A percentile compares a stretch with the other conserved stretches of the same genome.
phyloP scores from a whole-genome alignment of 1,284 basidiomycete genomes.

The Ustilago xerochloae region DNA sequence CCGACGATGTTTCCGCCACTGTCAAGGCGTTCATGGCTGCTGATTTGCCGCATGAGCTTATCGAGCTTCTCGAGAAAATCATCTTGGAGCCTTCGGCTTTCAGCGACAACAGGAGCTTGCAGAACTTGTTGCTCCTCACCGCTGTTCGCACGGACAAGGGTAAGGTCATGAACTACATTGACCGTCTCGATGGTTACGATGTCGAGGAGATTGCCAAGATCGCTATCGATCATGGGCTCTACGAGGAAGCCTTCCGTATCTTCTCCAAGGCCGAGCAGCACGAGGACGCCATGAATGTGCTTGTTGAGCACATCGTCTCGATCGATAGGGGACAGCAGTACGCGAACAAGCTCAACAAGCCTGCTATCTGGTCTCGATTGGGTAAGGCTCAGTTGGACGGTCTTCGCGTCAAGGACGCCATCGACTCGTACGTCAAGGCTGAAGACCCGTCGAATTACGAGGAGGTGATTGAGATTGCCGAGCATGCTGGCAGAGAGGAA shows the following conservation, averaged over 20 bases:
- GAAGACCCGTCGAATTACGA: constrained; percentile 94
- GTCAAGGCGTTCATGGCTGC: constrained; percentile 99
- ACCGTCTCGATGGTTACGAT: constrained; percentile 96
- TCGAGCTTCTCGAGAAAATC: constrained; percentile 98
- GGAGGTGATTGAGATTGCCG: constrained; percentile 97
- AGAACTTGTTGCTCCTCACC: constrained; percentile 90
- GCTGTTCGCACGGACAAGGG: constrained; percentile 98
- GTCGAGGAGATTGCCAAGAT: constrained; percentile 94
- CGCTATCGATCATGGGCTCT: constrained; percentile 93
- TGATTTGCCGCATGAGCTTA: constrained; percentile 95
- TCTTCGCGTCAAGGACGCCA: constrained; percentile 96
- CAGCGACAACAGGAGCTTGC: constrained; percentile 80
- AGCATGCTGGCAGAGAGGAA: constrained; percentile 95
- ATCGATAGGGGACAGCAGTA: constrained; percentile 97
- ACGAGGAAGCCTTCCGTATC: constrained; percentile 86
- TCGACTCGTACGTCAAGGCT: constrained; percentile 99
- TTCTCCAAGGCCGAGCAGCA: constrained; percentile 66
- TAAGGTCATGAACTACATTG: constrained; percentile 98
- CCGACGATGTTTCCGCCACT: constrained; percentile 97
- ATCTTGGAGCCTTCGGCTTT: constrained; percentile 97
- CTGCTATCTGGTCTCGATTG: constrained; percentile 95
- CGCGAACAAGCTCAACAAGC: constrained; percentile 94
- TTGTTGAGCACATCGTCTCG: constrained; percentile 97
- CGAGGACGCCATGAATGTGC: constrained; percentile 87
- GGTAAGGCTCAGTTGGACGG: constrained; percentile 99